Base-by-base conservation (phyloP, 768 basidiomycete species). In the Trametes villosa region DNA sequence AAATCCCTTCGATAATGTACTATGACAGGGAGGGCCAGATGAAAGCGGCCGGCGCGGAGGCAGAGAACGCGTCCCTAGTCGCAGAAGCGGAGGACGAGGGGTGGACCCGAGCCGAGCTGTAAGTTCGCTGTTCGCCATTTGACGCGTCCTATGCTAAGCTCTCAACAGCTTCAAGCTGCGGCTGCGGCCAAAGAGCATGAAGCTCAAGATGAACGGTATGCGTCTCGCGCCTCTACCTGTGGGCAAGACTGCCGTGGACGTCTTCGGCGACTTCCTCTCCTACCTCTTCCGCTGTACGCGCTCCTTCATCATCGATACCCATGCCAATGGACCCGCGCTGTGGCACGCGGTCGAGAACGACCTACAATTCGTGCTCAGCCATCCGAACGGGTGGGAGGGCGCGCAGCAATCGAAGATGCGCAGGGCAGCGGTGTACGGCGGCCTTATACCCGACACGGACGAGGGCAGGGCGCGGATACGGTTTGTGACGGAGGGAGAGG, bases 401-500 rank as follows among this genome's bases (percentile, higher is more conserved):
- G 87, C 89, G 9, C 89, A 91, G 66, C 86, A 88, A 71, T 85
- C 87, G 30, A 87, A 85, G 72, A 90, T 92, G 87, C 82, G 90
- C 58, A 79, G 87, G 58, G 86, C 85, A 0, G 90, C 90, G 1
- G 81, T 88, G 9, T 81, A 85, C 64, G 90, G 87, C 3, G 83
- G 82, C n/a, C 71, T 92, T 38, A 86, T 92, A 18, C 85, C 90
- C 1, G 87, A 91, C 71, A 88, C 86, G 1, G 86, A 87, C 64
- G 85, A 83, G 57, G 89, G 89, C 3, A 85, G 84, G 63, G 83
- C 89, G 1, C 78, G 87, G 57, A 89, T 92, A 66, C 78, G 88
- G 36, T 92, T 92, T 64, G 90, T 92, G 53, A 92, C 89, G 3
- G 90, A 92, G 70, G 90, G 90, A 53, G 90, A 92, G 74, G 90